phyloP scores from a whole-genome alignment of 345 rosid genomes.

The Murraya paniculata region DNA sequence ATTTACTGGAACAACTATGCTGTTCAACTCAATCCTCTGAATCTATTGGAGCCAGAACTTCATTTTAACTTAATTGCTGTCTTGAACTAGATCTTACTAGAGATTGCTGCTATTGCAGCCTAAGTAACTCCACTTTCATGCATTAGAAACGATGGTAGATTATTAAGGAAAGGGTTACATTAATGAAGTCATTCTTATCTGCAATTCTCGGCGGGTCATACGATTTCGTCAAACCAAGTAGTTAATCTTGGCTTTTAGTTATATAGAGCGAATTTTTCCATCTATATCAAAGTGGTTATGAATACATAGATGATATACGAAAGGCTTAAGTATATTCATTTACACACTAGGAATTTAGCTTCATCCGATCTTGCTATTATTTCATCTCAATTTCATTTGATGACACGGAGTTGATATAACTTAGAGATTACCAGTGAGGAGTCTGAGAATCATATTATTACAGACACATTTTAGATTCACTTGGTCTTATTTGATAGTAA shows the following conservation, averaged over 20 bases:
- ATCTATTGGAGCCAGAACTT: not conserved
- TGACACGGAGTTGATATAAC: not conserved
- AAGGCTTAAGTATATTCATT: not conserved
- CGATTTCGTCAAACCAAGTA: not conserved
- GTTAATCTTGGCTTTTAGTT: not conserved
- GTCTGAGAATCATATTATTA: not conserved
- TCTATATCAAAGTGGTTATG: not conserved
- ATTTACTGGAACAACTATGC: not conserved
- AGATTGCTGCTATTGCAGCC: not conserved
- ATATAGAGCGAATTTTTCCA: not conserved
- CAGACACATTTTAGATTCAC: not conserved
- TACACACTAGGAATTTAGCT: not conserved
- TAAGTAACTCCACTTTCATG: not conserved
- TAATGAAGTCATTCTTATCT: not conserved
- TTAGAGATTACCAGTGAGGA: not conserved
- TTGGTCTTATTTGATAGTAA: not conserved
- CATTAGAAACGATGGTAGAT: not conserved
- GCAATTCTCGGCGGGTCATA: not conserved
- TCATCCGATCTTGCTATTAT: not conserved
- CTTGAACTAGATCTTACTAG: not conserved
- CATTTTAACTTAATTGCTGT: not conserved
- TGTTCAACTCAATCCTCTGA: not conserved
- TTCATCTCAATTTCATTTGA: not conserved
- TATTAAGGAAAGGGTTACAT: not conserved
- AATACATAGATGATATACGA: not conserved